Percentiles rank a stretch among this genome's conserved stretches.
These are phyloP conservation scores for Lentinula detonsa DNA, from an alignment of 768 basidiomycete genomes.

Conservation along the genomic window DNA sequence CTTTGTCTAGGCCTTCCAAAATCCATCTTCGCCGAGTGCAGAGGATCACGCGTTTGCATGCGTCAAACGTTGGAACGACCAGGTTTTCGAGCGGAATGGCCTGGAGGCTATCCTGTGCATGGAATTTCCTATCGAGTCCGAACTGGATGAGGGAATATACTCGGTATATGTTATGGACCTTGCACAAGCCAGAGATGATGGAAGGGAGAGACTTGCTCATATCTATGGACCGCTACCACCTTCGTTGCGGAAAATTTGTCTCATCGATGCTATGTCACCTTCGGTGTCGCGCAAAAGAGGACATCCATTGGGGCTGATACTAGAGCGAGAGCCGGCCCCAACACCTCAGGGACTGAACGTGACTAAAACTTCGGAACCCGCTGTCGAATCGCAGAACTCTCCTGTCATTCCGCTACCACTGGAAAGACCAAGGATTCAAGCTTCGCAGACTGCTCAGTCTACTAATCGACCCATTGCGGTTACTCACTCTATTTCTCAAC, in stretches of 20 bases:
- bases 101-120: conserved; percentile 1
- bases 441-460: not conserved
- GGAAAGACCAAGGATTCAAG: not conserved
- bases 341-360: not conserved
- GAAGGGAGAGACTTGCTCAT: not conserved
- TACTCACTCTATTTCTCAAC: too few species aligned
- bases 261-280: not conserved
- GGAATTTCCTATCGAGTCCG: not conserved
- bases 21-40: not conserved
- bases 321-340: not conserved
- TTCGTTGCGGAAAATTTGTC: not conserved
- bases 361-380: not conserved
- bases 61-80: not conserved
- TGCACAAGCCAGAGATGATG: not conserved
- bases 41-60: not conserved
- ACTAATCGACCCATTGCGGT: too few species aligned
- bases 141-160: not conserved
- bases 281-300: not conserved
- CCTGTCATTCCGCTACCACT: not conserved
- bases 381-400: not conserved
- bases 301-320: not conserved
- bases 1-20: not conserved
- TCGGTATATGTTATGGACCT: conserved; percentile 1
- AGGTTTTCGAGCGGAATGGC: not conserved
- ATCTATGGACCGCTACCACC: not conserved